A percentile compares a stretch with the other conserved stretches of the same genome.
Evolutionary conservation across 176 grass and related monocot genomes (phyloP).

Genomic region (Oryza coarctata): DNA sequence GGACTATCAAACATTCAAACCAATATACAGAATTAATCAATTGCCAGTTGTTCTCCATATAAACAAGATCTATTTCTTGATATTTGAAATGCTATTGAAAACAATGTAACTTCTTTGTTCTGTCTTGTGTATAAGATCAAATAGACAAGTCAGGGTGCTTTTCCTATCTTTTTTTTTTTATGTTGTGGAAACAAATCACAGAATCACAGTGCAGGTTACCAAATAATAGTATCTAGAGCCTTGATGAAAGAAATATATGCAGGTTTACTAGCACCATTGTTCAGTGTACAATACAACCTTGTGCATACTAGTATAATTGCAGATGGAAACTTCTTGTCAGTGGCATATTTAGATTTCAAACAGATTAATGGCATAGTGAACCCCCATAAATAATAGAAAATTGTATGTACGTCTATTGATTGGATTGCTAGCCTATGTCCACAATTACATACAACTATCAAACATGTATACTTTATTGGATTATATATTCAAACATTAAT

Average conservation of each 20-base stretch:
- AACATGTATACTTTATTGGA: background rate
- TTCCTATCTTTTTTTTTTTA: background rate
- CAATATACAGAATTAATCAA: no score
- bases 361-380: background rate
- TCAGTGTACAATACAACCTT: background rate
- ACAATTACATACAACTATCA: constrained; percentile 5
- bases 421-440: background rate
- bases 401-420: background rate
- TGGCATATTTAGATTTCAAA: constrained; percentile 9
- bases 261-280: background rate
- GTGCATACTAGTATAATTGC: background rate
- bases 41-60: background rate
- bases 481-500: background rate
- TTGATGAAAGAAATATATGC: background rate
- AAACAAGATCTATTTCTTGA: background rate
- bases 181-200: background rate
- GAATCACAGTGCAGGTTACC: background rate
- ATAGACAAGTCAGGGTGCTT: background rate
- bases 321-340: background rate
- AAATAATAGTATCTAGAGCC: background rate
- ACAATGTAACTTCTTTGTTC: background rate
- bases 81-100: background rate
- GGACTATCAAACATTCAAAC: background rate
- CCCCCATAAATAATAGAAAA: no score
- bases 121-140: background rate